Evolutionary conservation across 2,329 filamentous ascomycete species (phyloP), one percentile per base, ranked within the genome.

Genomic region (Botryotinia globosa): DNA sequence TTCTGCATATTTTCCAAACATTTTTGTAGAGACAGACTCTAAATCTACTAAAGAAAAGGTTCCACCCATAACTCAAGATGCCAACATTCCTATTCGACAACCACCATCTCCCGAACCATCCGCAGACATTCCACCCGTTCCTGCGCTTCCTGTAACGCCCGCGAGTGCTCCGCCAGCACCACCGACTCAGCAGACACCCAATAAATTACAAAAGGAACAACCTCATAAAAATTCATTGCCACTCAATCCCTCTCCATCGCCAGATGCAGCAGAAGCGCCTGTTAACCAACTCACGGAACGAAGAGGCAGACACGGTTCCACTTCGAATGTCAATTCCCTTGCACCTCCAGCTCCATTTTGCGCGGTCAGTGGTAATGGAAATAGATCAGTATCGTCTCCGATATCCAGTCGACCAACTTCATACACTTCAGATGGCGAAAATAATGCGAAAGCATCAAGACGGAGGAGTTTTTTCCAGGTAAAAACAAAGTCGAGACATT

Each of bases 331-430:
- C 20, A 71, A 71, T 8, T 72, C 72, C 22, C 56, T 73, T 3
- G 62, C 62, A 20, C 72, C 69, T 25, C 71, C 71, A 44, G 63
- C 66, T 37, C 34, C 59, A 16, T 71, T 65, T 18, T 65, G 59
- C 14, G 42, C 59, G 18, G 59, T 39, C 8, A 63, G 61, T 48
- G 62, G 61, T 12, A 44, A 45, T 54, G 54, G 70, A 25, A 59
- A 69, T 32, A 68, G 71, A 54, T 56, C 56, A 22, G 71, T 73
- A 7, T 73, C 73, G 9, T 73, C 73, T 20, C 73, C 73, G 10
- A 54, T 62, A 32, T 69, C 29, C 34, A 63, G 66, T 59, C 69
- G 73, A 29, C 67, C 73, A 32, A 37, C 29, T 9, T 73, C 72
- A 32, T 72, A 58, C 44, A 16, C 16, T 72, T 68, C 69, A 22